Evolutionary conservation across 2,329 filamentous ascomycete species (phyloP).

Genomic region (Dendryphion nanum): DNA sequence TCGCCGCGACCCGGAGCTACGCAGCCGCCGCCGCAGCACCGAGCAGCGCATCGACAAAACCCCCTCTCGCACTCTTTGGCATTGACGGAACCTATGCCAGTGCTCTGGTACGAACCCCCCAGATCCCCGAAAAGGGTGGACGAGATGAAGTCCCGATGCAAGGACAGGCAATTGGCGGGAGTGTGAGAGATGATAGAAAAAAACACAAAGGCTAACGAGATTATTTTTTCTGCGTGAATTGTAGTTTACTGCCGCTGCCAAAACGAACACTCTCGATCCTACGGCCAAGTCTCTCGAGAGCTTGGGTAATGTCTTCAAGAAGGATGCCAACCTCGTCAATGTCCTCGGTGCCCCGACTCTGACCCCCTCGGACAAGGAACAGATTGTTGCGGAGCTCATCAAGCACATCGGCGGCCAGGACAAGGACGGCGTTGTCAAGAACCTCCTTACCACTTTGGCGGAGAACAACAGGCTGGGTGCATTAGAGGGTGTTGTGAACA

Average conservation of each 20-base stretch:
- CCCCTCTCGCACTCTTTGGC: constrained; percentile 89
- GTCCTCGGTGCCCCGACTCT: constrained; percentile 84
- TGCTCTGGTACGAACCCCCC: constrained; percentile 72
- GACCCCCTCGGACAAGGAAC: constrained; percentile 72
- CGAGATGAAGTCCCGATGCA: constrained; percentile 20
- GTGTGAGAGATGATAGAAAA: too few species aligned
- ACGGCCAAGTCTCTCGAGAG: constrained; percentile 75
- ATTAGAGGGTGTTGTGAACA: constrained; percentile 77
- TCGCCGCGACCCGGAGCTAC: constrained; percentile 71
- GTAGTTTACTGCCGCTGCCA: constrained; percentile 94
- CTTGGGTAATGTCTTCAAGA: constrained; percentile 71
- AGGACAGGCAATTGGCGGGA: constrained; percentile 17
- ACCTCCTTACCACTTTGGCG: constrained; percentile 86
- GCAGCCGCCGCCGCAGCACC: constrained; percentile 58
- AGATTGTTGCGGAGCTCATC: constrained; percentile 82
- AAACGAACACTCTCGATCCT: constrained; percentile 79
- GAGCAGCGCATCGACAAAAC: constrained; percentile 66
- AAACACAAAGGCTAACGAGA: constrained; percentile 17
- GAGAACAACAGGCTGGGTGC: constrained; percentile 94
- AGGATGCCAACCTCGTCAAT: constrained; percentile 74
- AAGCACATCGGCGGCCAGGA: constrained; percentile 71
- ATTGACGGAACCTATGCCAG: constrained; percentile 97
- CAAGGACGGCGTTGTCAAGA: constrained; percentile 82
- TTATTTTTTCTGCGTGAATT: constrained; percentile 11
- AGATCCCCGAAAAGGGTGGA: too few species aligned